These are phyloP conservation scores for Tarenaya hassleriana DNA, from an alignment of 345 rosid species.

Conservation along the genomic window DNA sequence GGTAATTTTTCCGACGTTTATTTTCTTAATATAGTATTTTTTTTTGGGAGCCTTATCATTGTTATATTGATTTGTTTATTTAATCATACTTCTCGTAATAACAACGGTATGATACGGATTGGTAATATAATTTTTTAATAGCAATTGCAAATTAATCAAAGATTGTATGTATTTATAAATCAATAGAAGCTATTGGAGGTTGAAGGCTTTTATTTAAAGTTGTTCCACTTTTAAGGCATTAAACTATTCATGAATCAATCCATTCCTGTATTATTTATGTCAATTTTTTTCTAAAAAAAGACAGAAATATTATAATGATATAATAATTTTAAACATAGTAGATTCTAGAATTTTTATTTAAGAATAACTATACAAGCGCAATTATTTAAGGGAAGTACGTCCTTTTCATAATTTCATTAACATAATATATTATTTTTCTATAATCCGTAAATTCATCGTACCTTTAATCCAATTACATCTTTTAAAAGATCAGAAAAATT, in stretches of 20 bases:
- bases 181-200: constrained; percentile 8
- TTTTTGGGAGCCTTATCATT: constrained; percentile 28
- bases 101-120: constrained; percentile 15
- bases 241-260: too few species aligned
- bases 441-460: too few species aligned
- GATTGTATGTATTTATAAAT: not conserved
- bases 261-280: too few species aligned
- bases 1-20: constrained; percentile 14
- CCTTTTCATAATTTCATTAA: too few species aligned
- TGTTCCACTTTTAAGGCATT: not conserved
- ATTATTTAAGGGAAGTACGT: too few species aligned
- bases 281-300: too few species aligned
- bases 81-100: constrained; percentile 21
- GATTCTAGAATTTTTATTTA: too few species aligned
- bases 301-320: too few species aligned
- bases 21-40: constrained; percentile 27
- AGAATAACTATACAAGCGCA: too few species aligned
- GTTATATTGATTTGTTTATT: constrained; percentile 21
- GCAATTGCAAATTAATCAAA: not conserved
- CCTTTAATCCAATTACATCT: too few species aligned
- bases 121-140: not conserved
- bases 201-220: constrained; percentile 4
- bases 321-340: too few species aligned
- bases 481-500: too few species aligned
- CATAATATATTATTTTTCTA: not conserved